These are phyloP conservation scores for Annulohypoxylon bovei DNA, from an alignment of 495 filamentous ascomycete species.

Conservation along the genomic window DNA sequence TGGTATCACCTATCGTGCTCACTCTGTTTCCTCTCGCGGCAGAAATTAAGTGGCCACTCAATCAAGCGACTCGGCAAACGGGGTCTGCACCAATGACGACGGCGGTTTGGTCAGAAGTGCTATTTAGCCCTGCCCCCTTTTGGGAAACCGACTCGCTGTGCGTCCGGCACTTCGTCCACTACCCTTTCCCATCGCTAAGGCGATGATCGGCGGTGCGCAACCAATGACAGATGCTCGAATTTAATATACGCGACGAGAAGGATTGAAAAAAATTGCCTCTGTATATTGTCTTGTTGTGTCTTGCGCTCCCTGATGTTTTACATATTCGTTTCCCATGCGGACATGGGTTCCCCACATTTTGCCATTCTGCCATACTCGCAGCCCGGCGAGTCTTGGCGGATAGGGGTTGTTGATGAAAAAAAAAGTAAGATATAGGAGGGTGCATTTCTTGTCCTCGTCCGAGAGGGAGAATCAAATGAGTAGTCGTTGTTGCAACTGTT, in stretches of 20 bases:
- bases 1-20: conserved; percentile 15
- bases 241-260: conserved; percentile 32
- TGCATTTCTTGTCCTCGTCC: conserved; percentile 1
- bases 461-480: conserved; percentile 4
- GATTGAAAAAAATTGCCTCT: conserved; percentile 26
- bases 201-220: conserved; percentile 29
- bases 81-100: conserved; percentile 15
- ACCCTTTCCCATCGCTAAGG: conserved; percentile 45
- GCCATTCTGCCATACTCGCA: conserved; percentile 41
- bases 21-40: conserved; percentile 20
- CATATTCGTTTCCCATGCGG: conserved; percentile 26
- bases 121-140: conserved; percentile 38
- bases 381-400: conserved; percentile 34
- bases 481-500: conserved; percentile 19
- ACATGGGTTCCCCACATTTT: conserved; percentile 41
- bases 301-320: not conserved
- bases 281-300: conserved; percentile 21
- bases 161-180: conserved; percentile 39
- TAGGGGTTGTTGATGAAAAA: conserved; percentile 17
- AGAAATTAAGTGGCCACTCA: conserved; percentile 43
- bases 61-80: conserved; percentile 35
- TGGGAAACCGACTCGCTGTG: conserved; percentile 23
- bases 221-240: conserved; percentile 22
- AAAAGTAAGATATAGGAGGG: conserved; percentile 24
- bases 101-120: conserved; percentile 2